Conservation (phyloP, 371 early-diverging fungal genomes). For the Entomophthora muscae region DNA sequence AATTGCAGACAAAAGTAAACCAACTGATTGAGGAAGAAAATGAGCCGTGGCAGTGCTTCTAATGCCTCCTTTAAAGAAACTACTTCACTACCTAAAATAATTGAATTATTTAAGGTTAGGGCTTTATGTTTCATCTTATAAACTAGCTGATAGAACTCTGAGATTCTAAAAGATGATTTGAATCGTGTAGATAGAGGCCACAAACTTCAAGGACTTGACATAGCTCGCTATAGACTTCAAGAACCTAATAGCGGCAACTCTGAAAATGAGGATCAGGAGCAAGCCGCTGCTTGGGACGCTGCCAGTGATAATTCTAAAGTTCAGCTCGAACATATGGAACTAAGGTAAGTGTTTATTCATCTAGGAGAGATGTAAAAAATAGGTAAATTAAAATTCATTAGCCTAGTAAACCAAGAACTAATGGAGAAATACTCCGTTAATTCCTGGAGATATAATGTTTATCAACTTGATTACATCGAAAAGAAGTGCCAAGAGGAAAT, state of each 20-base stretch:
- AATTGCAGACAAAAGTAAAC: neutral
- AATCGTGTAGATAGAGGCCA: neutral
- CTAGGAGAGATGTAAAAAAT: neutral
- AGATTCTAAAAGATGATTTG: neutral
- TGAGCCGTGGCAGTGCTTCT: neutral
- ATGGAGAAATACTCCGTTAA: constrained; percentile 1
- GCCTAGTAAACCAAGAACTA: neutral
- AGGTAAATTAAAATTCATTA: neutral
- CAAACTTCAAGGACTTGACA: neutral
- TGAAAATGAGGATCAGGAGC: neutral
- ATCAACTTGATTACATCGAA: neutral
- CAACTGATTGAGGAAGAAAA: constrained; percentile 1
- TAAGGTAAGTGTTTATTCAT: neutral
- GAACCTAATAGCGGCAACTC: neutral
- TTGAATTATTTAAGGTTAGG: neutral
- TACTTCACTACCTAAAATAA: neutral
- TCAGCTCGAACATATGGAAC: constrained; percentile 4
- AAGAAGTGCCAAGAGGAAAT: neutral
- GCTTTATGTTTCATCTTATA: neutral
- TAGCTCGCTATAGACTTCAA: neutral
- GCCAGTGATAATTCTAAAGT: neutral
- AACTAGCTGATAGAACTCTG: neutral
- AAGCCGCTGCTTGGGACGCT: neutral
- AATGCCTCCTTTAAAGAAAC: neutral
- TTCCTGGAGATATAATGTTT: neutral